phyloP scores from a whole-genome alignment of 177 flowering plant genomes.

The Vitis hybrid region DNA sequence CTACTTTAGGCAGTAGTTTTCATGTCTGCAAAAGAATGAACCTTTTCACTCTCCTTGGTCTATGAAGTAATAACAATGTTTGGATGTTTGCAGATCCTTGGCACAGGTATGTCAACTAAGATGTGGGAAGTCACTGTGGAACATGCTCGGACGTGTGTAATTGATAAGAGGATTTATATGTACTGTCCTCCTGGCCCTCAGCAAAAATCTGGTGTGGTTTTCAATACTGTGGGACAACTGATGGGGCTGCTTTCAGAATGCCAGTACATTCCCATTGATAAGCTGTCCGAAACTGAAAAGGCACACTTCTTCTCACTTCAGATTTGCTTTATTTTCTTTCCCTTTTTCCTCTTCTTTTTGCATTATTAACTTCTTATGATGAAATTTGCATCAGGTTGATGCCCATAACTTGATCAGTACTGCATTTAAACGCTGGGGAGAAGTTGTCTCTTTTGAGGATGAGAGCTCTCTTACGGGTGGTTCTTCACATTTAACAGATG shows the following conservation, averaged over 20 bases:
- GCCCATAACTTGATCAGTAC: slow-evolving; percentile 51
- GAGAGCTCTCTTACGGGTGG: slow-evolving; percentile 30
- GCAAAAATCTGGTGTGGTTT: slow-evolving; percentile 57
- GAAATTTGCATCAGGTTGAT: slow-evolving; percentile 38
- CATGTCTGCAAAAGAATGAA: background rate
- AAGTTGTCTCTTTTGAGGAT: slow-evolving; percentile 47
- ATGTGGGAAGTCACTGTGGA: slow-evolving; percentile 94
- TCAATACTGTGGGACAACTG: slow-evolving; percentile 70
- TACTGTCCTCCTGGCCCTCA: slow-evolving; percentile 46
- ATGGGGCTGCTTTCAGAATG: slow-evolving; percentile 51
- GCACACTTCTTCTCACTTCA: slow-evolving; percentile 28
- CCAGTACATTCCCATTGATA: slow-evolving; percentile 47
- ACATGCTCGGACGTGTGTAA: slow-evolving; percentile 79
- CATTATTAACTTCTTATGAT: background rate
- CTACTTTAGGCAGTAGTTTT: background rate
- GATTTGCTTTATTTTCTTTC: background rate
- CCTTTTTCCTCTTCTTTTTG: background rate
- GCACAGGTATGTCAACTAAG: slow-evolving; percentile 93
- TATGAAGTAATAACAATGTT: background rate
- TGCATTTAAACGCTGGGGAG: slow-evolving; percentile 58
- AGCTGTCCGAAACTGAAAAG: slow-evolving; percentile 71
- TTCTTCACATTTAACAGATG: slow-evolving; percentile 28
- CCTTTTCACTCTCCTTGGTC: background rate
- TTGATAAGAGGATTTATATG: slow-evolving; percentile 48
- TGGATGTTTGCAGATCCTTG: slow-evolving; percentile 64